A percentile compares a stretch with the other conserved stretches of the same genome.
Evolutionary conservation across 768 basidiomycete genomes (phyloP).

Genomic region (Macrolepiota fuliginosa): DNA sequence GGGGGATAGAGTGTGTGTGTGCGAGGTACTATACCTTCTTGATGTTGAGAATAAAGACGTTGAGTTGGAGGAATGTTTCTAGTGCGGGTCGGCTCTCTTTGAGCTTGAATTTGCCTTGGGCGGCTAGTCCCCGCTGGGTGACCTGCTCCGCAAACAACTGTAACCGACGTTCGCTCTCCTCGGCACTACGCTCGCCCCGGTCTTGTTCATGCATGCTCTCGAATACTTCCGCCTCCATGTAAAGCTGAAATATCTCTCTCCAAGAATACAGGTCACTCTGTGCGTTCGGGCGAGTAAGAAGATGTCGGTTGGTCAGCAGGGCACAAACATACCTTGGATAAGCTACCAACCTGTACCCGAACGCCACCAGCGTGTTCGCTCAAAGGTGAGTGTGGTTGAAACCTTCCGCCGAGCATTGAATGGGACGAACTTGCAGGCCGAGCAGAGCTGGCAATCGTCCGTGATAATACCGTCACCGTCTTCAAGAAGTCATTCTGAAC

Average conservation of each 20-base stretch:
- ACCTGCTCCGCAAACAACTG: conserved; percentile 61
- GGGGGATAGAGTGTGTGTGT: background rate
- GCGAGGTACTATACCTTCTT: conserved; percentile 57
- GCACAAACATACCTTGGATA: conserved; percentile 21
- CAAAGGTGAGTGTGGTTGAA: conserved; percentile 45
- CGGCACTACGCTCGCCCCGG: conserved; percentile 64
- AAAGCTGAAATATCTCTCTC: conserved; percentile 88
- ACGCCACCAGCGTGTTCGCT: conserved; percentile 35
- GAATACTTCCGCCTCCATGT: conserved; percentile 84
- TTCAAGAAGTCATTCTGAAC: conserved; percentile 50
- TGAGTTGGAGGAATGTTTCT: conserved; percentile 71
- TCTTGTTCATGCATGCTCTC: conserved; percentile 64
- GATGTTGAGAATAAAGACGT: conserved; percentile 74
- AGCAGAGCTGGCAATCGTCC: conserved; percentile 37
- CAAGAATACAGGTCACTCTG: conserved; percentile 79
- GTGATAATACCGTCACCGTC: conserved; percentile 35
- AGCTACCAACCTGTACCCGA: conserved; percentile 19
- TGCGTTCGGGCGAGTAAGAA: background rate
- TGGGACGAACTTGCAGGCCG: conserved; percentile 38
- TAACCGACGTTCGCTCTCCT: conserved; percentile 69
- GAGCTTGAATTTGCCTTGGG: conserved; percentile 51
- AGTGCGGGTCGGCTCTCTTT: conserved; percentile 58
- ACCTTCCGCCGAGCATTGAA: conserved; percentile 16
- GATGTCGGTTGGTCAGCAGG: background rate
- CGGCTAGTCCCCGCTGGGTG: conserved; percentile 52